These are phyloP conservation scores for Trichoderma harzianum DNA, from an alignment of 2,329 filamentous ascomycete genomes.

Conservation along the genomic window DNA sequence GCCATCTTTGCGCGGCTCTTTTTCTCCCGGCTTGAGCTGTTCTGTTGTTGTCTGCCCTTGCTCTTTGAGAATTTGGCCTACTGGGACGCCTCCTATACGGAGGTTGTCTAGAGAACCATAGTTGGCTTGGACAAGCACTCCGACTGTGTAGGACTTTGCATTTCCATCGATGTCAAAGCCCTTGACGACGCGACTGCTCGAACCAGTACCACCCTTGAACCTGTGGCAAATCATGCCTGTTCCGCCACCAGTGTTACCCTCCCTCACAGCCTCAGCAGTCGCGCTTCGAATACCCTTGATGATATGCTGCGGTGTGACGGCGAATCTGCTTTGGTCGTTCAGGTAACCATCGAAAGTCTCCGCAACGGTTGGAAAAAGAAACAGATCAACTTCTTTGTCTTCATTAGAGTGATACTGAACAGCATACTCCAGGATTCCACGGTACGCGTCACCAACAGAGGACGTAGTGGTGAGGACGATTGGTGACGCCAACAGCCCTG, in stretches of 20 bases:
- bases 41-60: constrained; percentile 31
- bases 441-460: constrained; percentile 55
- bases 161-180: constrained; percentile 36
- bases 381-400: constrained; percentile 47
- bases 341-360: constrained; percentile 64
- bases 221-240: constrained; percentile 65
- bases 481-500: constrained; percentile 56
- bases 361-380: constrained; percentile 55
- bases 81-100: constrained; percentile 56
- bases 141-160: constrained; percentile 52
- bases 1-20: constrained; percentile 33
- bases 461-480: constrained; percentile 59
- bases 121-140: constrained; percentile 62
- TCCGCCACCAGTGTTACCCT: constrained; percentile 65
- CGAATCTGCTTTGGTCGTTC: constrained; percentile 55
- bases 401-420: constrained; percentile 43
- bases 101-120: constrained; percentile 58
- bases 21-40: constrained; percentile 18
- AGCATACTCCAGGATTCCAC: constrained; percentile 56
- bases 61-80: constrained; percentile 55
- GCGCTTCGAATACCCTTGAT: constrained; percentile 52
- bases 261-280: constrained; percentile 48
- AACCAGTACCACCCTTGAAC: constrained; percentile 66
- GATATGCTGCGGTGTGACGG: constrained; percentile 52
- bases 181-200: constrained; percentile 54